A percentile compares a stretch with the other conserved stretches of the same genome.
Evolutionary conservation across 2,329 filamentous ascomycete species (phyloP).

Genomic region (Ploettnerulaceae sp.): DNA sequence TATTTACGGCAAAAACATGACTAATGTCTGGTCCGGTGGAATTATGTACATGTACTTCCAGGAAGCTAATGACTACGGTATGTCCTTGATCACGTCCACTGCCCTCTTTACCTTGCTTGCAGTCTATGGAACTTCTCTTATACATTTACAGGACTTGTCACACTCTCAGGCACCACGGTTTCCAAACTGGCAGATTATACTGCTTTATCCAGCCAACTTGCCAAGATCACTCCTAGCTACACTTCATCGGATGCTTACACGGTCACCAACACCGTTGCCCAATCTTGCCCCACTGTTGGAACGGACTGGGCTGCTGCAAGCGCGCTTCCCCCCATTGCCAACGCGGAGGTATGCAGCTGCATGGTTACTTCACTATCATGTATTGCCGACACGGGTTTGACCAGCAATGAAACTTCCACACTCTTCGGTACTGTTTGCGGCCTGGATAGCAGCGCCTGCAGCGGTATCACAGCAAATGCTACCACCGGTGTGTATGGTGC

Average conservation of each 20-base stretch:
- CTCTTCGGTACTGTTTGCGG: constrained; percentile 76
- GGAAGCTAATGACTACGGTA: constrained; percentile 83
- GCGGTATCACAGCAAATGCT: constrained; percentile 63
- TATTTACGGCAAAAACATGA: constrained; percentile 79
- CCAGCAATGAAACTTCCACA: constrained; percentile 53
- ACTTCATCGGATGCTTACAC: constrained; percentile 65
- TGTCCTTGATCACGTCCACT: constrained; percentile 21
- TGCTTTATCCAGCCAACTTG: constrained; percentile 65
- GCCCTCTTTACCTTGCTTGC: background rate
- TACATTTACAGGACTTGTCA: constrained; percentile 56
- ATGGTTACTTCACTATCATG: constrained; percentile 74
- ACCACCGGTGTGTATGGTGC: constrained; percentile 67
- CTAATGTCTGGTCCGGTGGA: constrained; percentile 82
- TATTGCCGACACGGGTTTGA: constrained; percentile 54
- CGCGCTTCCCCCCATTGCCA: constrained; percentile 75
- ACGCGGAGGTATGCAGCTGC: constrained; percentile 75
- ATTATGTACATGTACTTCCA: constrained; percentile 99
- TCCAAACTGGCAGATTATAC: constrained; percentile 70
- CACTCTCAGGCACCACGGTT: constrained; percentile 53
- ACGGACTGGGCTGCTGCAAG: constrained; percentile 64
- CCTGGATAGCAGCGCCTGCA: constrained; percentile 50
- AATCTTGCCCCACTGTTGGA: constrained; percentile 64
- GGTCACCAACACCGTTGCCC: constrained; percentile 64
- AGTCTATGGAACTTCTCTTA: background rate
- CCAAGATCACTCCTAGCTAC: constrained; percentile 59